Evolutionary conservation across 2,329 filamentous ascomycete species (phyloP), one percentile per base, ranked within the genome.

Genomic region (Saccharata proteae): DNA sequence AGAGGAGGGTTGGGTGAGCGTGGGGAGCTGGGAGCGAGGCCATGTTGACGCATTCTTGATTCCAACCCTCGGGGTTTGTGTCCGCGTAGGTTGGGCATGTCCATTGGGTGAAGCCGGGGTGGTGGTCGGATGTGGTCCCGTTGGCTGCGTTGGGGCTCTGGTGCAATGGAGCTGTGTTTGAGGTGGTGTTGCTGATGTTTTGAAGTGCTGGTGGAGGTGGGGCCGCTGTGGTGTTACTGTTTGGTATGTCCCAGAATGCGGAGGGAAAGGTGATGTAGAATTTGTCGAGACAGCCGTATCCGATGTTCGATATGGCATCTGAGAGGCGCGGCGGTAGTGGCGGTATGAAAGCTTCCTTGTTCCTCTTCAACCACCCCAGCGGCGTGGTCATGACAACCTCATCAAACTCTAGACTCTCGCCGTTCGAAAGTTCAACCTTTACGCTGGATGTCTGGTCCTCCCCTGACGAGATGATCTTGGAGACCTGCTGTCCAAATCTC

Each of bases 1-100:
- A 93, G 16, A 93, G 69, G 4, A 93, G 66, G 0, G 83, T 92
- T 6, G 85, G 80, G 37, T 93, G 84, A 0, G 77, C 67, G 30
- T 61, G 64, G 2, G 58, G 46, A 0, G 48, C 43, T 2, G 71
- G 65, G 2, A 92, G 64, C 2, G 77, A 73, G 24, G 79, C 76
- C 14, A 93, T 68, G 36, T 88, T 85, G 36, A 92, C 65, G 32
- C 74, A 70, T 57, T 88, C 78, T 52, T 83, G 79, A 39, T 75
- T 72, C 81, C 82, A 90, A 37, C 64, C 56, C 5, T 65, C 44
- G 2, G 74, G 69, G 42, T 80, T 78, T 2, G 72, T 69, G 30
- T 68, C 58, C 0, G 76, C 68, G 50, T 93, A 92, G 2, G 49
- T 55, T 3, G 84, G 84, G 1, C 73, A 59, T 20, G 85, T 67